Percentiles rank a stretch among this genome's conserved stretches.
Conservation (phyloP, 805 yeast species). For the Komagataella populi region DNA sequence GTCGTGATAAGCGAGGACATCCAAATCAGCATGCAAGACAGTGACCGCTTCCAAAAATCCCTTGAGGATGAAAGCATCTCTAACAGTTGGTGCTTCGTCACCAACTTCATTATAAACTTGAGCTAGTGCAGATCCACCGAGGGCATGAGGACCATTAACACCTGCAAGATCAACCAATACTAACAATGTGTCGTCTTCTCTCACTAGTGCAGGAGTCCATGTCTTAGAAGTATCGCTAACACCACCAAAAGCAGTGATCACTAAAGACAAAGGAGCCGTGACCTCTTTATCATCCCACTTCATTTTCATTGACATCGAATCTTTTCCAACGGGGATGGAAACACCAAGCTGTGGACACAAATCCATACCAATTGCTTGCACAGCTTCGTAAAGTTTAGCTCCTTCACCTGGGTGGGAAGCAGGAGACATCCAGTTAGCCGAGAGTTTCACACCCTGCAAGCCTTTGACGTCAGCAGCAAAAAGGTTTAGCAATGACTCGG, state of each 20-base stretch:
- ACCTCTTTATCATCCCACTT: conserved; percentile 90
- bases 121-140: conserved; percentile 92
- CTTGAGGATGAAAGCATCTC: conserved; percentile 48
- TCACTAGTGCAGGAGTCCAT: conserved; percentile 83
- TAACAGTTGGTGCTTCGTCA: conserved; percentile 69
- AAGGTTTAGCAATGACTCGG: conserved; percentile 81
- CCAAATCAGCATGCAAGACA: conserved; percentile 50
- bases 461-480: conserved; percentile 80
- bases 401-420: conserved; percentile 95
- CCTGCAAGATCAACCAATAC: conserved; percentile 73
- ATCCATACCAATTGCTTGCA: conserved; percentile 88
- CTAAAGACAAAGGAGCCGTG: conserved; percentile 86
- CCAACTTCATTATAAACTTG: conserved; percentile 91
- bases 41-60: conserved; percentile 56
- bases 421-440: conserved; percentile 99
- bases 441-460: conserved; percentile 63
- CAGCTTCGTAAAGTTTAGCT: conserved; percentile 88
- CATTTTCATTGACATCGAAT: conserved; percentile 99
- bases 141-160: conserved; percentile 27
- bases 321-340: conserved; percentile 96
- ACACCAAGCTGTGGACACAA: conserved; percentile 88
- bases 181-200: conserved; percentile 42
- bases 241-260: conserved; percentile 84
- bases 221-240: conserved; percentile 76
- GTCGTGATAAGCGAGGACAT: conserved; percentile 86